phyloP scores from a whole-genome alignment of 1,284 basidiomycete genomes.

The Apiotrichum veenhuisii region DNA sequence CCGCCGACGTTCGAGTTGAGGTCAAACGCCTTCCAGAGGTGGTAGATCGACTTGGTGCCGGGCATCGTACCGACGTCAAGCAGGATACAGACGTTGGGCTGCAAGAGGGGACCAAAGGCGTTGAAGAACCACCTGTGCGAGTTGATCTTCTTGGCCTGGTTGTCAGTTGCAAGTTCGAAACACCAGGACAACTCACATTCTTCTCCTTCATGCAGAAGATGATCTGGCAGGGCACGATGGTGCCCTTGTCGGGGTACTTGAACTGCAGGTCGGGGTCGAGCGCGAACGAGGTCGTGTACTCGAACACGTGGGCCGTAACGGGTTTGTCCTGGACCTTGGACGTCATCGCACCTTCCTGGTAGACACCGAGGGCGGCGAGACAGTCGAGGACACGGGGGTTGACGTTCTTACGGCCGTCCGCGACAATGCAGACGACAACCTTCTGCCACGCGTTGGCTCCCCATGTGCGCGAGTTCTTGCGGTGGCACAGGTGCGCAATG shows the following conservation, averaged over 20 bases:
- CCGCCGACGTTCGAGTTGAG: conserved; percentile 88
- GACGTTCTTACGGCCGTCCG: conserved; percentile 87
- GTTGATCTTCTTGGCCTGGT: conserved; percentile 85
- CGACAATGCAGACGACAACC: conserved; percentile 92
- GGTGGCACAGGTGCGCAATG: conserved; percentile 81
- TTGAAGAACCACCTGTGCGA: conserved; percentile 96
- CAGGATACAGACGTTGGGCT: conserved; percentile 57
- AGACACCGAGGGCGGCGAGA: conserved; percentile 56
- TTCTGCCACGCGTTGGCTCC: conserved; percentile 96
- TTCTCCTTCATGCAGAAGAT: conserved; percentile 73
- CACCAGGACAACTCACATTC: conserved; percentile 68
- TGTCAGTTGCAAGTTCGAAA: conserved; percentile 5
- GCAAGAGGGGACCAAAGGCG: conserved; percentile 60
- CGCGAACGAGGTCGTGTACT: conserved; percentile 82
- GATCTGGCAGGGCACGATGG: conserved; percentile 82
- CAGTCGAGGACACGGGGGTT: conserved; percentile 93
- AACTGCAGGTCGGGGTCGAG: conserved; percentile 86
- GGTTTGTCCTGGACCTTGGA: conserved; percentile 80
- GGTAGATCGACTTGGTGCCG: conserved; percentile 71
- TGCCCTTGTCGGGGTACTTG: conserved; percentile 84
- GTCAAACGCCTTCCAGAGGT: conserved; percentile 92
- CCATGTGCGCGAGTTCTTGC: conserved; percentile 94
- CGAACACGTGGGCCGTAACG: conserved; percentile 91
- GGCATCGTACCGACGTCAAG: conserved; percentile 93
- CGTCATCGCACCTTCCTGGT: conserved; percentile 72